Evolutionary conservation across 805 yeast genomes (phyloP).

Genomic region (Metschnikowia picachoensis): DNA sequence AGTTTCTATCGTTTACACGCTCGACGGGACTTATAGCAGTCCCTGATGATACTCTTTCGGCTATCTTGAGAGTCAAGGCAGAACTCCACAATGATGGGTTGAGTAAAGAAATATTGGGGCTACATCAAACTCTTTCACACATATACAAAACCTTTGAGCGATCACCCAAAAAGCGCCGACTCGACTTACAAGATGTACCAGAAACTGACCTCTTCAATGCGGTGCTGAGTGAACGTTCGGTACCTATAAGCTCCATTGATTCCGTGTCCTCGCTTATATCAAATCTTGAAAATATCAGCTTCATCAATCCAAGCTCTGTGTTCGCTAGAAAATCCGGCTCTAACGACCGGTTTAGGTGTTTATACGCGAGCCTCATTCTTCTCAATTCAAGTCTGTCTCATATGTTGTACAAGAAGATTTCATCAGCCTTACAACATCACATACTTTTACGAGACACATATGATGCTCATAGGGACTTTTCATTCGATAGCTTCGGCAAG

Average conservation of each 20-base stretch:
- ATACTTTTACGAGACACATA: not conserved
- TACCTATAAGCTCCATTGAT: constrained; percentile 13
- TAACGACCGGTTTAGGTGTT: constrained; percentile 2
- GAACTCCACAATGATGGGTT: not conserved
- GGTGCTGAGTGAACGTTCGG: not conserved
- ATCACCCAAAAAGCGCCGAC: constrained; percentile 1
- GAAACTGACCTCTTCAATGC: not conserved
- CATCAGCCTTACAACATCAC: constrained; percentile 10
- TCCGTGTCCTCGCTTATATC: constrained; percentile 19
- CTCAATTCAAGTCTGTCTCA: constrained; percentile 2
- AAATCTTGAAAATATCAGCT: constrained; percentile 17
- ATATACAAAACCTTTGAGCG: constrained; percentile 1
- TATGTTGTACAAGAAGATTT: constrained; percentile 7
- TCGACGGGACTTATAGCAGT: not conserved
- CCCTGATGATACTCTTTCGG: not conserved
- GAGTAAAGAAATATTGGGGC: not conserved
- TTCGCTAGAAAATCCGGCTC: not conserved
- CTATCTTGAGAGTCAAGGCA: not conserved
- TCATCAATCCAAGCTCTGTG: constrained; percentile 17
- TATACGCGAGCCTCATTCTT: constrained; percentile 10
- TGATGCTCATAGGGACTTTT: not conserved
- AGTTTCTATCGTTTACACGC: not conserved
- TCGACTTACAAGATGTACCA: not conserved
- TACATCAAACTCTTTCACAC: not conserved
- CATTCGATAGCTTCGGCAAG: not conserved